A percentile compares a stretch with the other conserved stretches of the same genome.
Evolutionary conservation across 2,329 filamentous ascomycete genomes (phyloP).

Genomic region (Fusarium guadeloupense): DNA sequence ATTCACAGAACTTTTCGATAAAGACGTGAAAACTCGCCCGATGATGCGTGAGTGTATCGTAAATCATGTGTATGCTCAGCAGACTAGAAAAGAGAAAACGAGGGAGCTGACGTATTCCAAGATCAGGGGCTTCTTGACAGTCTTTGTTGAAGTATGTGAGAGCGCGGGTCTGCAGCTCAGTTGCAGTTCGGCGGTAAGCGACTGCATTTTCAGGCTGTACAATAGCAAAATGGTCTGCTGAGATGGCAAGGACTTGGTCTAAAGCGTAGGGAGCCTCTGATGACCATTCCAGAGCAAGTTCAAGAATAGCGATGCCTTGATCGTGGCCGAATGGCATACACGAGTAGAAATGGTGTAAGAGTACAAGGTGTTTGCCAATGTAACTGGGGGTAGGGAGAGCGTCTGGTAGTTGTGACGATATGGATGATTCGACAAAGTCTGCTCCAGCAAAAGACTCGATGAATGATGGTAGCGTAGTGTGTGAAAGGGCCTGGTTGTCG

Average conservation of each 20-base stretch:
- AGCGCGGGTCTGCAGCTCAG: slow-evolving; percentile 56
- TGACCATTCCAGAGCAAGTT: slow-evolving; percentile 47
- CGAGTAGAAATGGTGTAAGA: slow-evolving; percentile 51
- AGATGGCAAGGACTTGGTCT: slow-evolving; percentile 57
- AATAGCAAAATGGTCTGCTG: slow-evolving; percentile 52
- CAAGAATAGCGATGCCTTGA: slow-evolving; percentile 40
- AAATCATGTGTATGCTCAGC: slow-evolving; percentile 58
- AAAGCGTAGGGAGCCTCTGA: slow-evolving; percentile 55
- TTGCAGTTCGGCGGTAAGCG: slow-evolving; percentile 49
- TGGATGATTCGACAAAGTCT: slow-evolving; percentile 23
- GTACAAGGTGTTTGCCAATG: slow-evolving; percentile 51
- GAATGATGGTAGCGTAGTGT: slow-evolving; percentile 38
- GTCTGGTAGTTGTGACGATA: slow-evolving; percentile 16
- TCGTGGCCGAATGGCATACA: slow-evolving; percentile 38
- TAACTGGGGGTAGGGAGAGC: slow-evolving; percentile 40
- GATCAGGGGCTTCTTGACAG: slow-evolving; percentile 37
- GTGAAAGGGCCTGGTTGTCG: slow-evolving; percentile 15
- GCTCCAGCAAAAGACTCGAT: slow-evolving; percentile 25
- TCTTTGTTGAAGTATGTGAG: slow-evolving; percentile 51
- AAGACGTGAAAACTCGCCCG: slow-evolving; percentile 51
- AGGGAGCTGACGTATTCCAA: slow-evolving; percentile 47
- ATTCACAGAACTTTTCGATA: slow-evolving; percentile 53
- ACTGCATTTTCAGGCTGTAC: slow-evolving; percentile 29
- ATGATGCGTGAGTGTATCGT: slow-evolving; percentile 55
- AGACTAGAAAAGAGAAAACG: slow-evolving; percentile 57